Evolutionary conservation across 768 basidiomycete genomes (phyloP).

Genomic region (Pisolithus microcarpus): DNA sequence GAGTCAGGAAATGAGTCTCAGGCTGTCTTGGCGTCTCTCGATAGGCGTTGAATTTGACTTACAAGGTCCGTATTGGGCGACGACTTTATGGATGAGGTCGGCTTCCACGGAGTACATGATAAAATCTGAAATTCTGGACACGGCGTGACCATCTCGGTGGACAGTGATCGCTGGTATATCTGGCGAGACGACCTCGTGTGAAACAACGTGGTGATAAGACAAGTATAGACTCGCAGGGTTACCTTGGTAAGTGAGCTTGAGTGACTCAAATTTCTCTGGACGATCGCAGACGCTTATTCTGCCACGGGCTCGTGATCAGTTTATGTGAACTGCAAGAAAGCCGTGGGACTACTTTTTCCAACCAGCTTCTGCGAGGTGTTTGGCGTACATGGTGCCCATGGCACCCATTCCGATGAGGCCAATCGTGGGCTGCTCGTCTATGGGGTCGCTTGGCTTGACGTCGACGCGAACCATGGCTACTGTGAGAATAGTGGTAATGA

Average conservation of each 20-base stretch:
- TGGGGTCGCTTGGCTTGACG: constrained; percentile 28
- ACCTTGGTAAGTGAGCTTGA: constrained; percentile 61
- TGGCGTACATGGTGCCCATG: constrained; percentile 95
- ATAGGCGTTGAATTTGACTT: constrained; percentile 19
- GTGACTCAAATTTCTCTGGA: constrained; percentile 60
- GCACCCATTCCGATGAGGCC: constrained; percentile 97
- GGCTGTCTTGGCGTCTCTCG: no score
- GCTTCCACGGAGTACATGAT: constrained; percentile 96
- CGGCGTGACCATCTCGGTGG: constrained; percentile 74
- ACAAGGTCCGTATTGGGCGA: constrained; percentile 90
- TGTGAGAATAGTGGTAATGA: not conserved
- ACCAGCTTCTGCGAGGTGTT: constrained; percentile 66
- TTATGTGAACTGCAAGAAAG: constrained; percentile 1
- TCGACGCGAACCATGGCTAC: constrained; percentile 18
- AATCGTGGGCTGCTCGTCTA: constrained; percentile 61
- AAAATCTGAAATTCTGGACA: constrained; percentile 85
- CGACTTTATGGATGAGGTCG: constrained; percentile 77
- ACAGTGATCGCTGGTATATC: constrained; percentile 58
- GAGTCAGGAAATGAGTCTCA: not conserved
- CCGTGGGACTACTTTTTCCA: constrained; percentile 63
- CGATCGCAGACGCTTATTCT: constrained; percentile 90
- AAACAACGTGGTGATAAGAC: not conserved
- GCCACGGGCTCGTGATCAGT: not conserved
- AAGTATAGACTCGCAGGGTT: not conserved
- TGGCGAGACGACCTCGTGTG: constrained; percentile 21